Evolutionary conservation across 108 stramenopile genomes (phyloP), one percentile per base, ranked within the genome.

Genomic region (Nitzschia sp.): DNA sequence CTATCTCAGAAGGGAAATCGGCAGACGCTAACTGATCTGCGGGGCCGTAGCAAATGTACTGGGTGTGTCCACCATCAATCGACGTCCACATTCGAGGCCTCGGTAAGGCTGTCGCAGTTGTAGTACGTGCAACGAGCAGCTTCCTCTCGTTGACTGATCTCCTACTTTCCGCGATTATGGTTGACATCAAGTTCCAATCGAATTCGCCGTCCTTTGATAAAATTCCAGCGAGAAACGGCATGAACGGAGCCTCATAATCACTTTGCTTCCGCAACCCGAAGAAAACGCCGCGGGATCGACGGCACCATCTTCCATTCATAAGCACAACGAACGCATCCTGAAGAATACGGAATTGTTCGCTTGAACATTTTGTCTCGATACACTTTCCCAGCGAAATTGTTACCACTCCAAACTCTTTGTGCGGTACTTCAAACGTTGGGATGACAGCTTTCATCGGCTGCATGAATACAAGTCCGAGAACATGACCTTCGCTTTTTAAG

Each of bases 261-360:
- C 59, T 46, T 46, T 59, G 5, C 1, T 68, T 59, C 15, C 71
- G 63, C 60, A 67, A 58, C 46, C 46, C 25, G 56, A 80, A 81
- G 57, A 55, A 64, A 15, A 54, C 45, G 17, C 71, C 46, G 3
- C 58, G 55, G 33, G 55, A 74, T 25, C 68, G 62, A 28, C 76
- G 64, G 3, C 77, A 58, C 87, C 87, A 89, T 55, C 87, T 46
- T 35, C 57, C 68, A 69, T 82, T 77, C 29, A 81, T 70, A 27
- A 89, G 28, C 19, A 79, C 11, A 1, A 48, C 34, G 46, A 81
- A 83, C 33, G 82, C 77, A 13, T 76, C 29, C 23, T 55, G 32
- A 0, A 76, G 47, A 4, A 57, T 8, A 31, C 42, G 13, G 56
- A 66, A 63, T 18, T 87, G 53, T 15, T 48, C 25, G 0, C 34